Percentiles rank a stretch among this genome's conserved stretches.
These are phyloP conservation scores for Aspergillus bertholletiae DNA, from an alignment of 495 filamentous ascomycete genomes.

Conservation along the genomic window DNA sequence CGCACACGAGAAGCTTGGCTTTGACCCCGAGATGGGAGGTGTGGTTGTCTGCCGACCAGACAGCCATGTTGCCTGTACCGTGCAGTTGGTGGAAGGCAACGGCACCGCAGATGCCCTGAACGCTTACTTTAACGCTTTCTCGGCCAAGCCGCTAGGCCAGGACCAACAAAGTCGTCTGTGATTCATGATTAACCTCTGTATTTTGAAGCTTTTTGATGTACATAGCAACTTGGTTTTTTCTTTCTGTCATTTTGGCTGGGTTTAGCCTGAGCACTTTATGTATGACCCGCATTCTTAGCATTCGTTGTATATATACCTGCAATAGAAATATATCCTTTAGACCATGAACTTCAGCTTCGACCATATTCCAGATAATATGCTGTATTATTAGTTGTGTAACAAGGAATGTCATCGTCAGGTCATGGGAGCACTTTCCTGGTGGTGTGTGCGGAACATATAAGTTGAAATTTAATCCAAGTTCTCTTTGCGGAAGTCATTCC, in stretches of 20 bases:
- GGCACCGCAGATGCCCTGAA: constrained; percentile 81
- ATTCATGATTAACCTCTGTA: constrained; percentile 1
- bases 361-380: too few relatives aligned
- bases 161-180: constrained; percentile 41
- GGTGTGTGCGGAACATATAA: not conserved
- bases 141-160: constrained; percentile 40
- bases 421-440: not conserved
- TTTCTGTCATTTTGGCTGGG: constrained; percentile 21
- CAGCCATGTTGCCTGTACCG: constrained; percentile 77
- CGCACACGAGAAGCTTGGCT: constrained; percentile 83
- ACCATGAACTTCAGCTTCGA: too few relatives aligned
- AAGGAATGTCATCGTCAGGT: too few relatives aligned
- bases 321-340: not conserved
- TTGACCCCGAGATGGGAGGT: constrained; percentile 68
- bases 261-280: constrained; percentile 17
- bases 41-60: constrained; percentile 82
- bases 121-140: constrained; percentile 72
- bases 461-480: not conserved
- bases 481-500: constrained; percentile 3
- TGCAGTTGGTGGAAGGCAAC: constrained; percentile 66
- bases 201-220: constrained; percentile 15
- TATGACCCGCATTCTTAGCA: constrained; percentile 32
- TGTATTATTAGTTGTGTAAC: too few relatives aligned
- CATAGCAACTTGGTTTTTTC: constrained; percentile 18
- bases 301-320: constrained; percentile 18